Evolutionary conservation across 1,284 basidiomycete genomes (phyloP), one percentile per base, ranked within the genome.

Genomic region (Mycena citricolor): DNA sequence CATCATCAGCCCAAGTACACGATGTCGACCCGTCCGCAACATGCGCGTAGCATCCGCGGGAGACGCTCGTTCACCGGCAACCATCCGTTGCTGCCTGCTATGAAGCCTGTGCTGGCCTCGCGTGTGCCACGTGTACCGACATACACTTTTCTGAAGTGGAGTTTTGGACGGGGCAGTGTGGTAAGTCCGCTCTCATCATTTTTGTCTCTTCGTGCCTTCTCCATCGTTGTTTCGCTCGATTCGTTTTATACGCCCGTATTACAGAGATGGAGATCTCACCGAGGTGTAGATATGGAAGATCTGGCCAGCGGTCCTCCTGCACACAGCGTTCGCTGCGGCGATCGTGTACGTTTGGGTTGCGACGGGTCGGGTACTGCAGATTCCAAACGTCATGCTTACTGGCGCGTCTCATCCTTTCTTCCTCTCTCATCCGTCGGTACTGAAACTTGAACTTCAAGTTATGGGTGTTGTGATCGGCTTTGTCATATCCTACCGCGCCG

Each of bases 391-490:
- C n/a, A 70, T 83, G 69, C 64, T 81, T 23, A 80, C 77, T 0
- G 80, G 80, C 74, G 52, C 24, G 67, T 60, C 6, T 25, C 36
- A 24, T 32, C 12, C 21, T 17, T 14, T 22, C n/a, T n/a, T n/a
- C 13, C 2, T 23, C 16, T 10, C n/a, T 37, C 17, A 32, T 14
- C 31, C 21, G 25, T 10, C 12, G 16, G 21, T 20, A 13, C 14
- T 42, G 13, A 26, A 38, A 13, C 31, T 44, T 21, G 20, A 14
- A 36, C 70, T n/a, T n/a, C n/a, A n/a, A n/a, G n/a, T n/a, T n/a
- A n/a, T n/a, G n/a, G 79, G 80, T 67, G 77, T 83, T 6, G 77
- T 83, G 4, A 80, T 84, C 49, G 81, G 81, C 51, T 84, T 84
- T 56, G 79, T 83, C 2, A 81, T 85, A 36, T 81, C 80, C 2